These are phyloP conservation scores for Sporothrix mexicana DNA, from an alignment of 2,329 filamentous ascomycete genomes.

Conservation along the genomic window DNA sequence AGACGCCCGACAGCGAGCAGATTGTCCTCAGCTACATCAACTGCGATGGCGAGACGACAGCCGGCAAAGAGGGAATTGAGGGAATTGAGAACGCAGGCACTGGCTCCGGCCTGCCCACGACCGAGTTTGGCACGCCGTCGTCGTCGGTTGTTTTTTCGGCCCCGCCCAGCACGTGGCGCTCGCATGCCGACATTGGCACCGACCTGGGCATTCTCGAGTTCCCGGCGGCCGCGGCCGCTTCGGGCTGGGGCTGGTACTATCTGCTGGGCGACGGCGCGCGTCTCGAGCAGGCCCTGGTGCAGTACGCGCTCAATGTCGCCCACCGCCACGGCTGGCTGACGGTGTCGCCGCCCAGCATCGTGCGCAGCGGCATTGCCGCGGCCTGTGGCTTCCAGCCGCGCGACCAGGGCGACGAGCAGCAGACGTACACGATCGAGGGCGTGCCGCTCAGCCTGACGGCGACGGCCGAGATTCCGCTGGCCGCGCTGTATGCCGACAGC, in stretches of 20 bases:
- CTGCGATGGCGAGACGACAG: conserved; percentile 58
- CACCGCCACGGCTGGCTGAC: conserved; percentile 76
- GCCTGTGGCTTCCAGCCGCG: conserved; percentile 95
- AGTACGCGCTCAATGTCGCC: conserved; percentile 80
- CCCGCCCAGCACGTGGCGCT: conserved; percentile 63
- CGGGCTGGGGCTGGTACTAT: conserved; percentile 98
- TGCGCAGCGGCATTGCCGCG: conserved; percentile 87
- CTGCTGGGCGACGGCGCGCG: conserved; percentile 88
- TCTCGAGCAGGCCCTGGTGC: conserved; percentile 91
- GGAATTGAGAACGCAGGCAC: neutral
- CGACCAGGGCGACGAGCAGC: conserved; percentile 87
- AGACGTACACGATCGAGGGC: conserved; percentile 81
- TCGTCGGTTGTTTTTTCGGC: conserved; percentile 31
- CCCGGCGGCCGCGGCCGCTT: conserved; percentile 75
- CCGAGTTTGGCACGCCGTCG: conserved; percentile 29
- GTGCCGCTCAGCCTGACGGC: conserved; percentile 79
- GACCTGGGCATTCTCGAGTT: conserved; percentile 94
- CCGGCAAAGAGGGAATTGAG: neutral
- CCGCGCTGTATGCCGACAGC: conserved; percentile 82
- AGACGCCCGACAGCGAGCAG: conserved; percentile 75
- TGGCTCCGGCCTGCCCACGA: conserved; percentile 32
- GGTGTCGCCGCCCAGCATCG: conserved; percentile 84
- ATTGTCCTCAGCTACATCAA: conserved; percentile 79
- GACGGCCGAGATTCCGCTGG: conserved; percentile 93
- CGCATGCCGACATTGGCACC: conserved; percentile 84